phyloP scores from a whole-genome alignment of 2,329 filamentous ascomycete species.

The Chalaropsis ovoidea region DNA sequence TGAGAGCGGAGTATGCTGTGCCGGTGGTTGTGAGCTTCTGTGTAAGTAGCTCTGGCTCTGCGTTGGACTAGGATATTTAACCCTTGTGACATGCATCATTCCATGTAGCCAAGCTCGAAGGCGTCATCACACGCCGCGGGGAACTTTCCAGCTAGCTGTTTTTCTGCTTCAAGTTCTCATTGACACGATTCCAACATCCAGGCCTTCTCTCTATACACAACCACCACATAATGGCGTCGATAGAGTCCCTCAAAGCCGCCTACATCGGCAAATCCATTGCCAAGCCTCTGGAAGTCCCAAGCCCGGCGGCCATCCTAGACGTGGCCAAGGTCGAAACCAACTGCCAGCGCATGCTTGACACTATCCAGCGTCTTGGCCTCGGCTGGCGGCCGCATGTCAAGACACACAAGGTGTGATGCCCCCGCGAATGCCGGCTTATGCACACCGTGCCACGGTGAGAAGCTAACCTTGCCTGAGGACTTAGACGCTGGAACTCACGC shows the following conservation, averaged over 20 bases:
- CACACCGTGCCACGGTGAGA: neutral
- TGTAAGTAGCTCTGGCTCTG: too few species aligned
- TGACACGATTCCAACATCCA: too few species aligned
- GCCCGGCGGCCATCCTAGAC: conserved; percentile 60
- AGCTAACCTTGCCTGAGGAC: conserved; percentile 25
- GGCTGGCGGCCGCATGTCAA: conserved; percentile 71
- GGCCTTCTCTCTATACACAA: neutral
- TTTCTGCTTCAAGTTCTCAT: too few species aligned
- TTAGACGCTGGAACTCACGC: conserved; percentile 55
- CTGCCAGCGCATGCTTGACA: conserved; percentile 60
- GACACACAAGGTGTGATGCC: conserved; percentile 58
- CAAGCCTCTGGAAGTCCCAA: conserved; percentile 42
- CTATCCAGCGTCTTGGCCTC: conserved; percentile 48
- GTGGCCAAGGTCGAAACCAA: conserved; percentile 55
- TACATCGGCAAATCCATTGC: conserved; percentile 51
- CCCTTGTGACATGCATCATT: too few species aligned
- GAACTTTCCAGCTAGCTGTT: too few species aligned
- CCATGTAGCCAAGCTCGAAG: too few species aligned
- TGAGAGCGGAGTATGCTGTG: too few species aligned
- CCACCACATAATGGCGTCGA: neutral
- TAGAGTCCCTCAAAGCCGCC: conserved; percentile 4
- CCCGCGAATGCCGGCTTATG: neutral
- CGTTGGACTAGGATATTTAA: too few species aligned
- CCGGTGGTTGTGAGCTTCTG: too few species aligned
- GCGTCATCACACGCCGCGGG: too few species aligned